phyloP scores from a whole-genome alignment of 2,329 filamentous ascomycete species.

The Talaromyces islandicus region DNA sequence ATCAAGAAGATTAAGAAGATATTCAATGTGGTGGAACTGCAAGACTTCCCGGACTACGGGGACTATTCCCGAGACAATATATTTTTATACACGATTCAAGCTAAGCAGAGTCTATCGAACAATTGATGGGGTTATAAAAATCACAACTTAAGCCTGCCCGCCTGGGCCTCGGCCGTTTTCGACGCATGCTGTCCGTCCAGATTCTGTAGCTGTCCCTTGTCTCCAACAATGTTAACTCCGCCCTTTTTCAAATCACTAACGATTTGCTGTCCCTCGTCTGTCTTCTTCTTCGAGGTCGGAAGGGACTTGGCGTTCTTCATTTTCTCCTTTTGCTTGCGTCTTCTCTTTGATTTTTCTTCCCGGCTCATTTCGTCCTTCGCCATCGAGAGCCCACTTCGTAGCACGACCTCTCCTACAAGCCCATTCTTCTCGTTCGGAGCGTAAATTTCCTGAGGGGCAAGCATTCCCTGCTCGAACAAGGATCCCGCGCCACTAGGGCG shows the following conservation, averaged over 20 bases:
- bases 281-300: constrained; percentile 41
- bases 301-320: constrained; percentile 55
- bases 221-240: constrained; percentile 85
- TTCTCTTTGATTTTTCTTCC: constrained; percentile 72
- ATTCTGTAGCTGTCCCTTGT: constrained; percentile 78
- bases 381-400: constrained; percentile 70
- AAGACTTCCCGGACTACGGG: constrained; percentile 45
- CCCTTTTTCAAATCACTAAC: constrained; percentile 71
- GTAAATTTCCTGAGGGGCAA: constrained; percentile 94
- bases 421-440: constrained; percentile 62
- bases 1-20: constrained; percentile 64
- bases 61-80: constrained; percentile 33
- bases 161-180: constrained; percentile 15
- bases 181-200: constrained; percentile 70
- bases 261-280: constrained; percentile 47
- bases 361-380: constrained; percentile 80
- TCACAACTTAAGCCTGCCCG: constrained; percentile 32
- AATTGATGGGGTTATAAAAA: background rate
- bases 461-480: constrained; percentile 54
- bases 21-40: constrained; percentile 58
- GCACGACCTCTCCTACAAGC: constrained; percentile 64
- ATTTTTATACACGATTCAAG: constrained; percentile 32
- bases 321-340: constrained; percentile 80
- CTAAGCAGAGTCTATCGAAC: background rate
- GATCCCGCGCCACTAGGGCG: constrained; percentile 74